A percentile compares a stretch with the other conserved stretches of the same genome.
Evolutionary conservation across 192 early-diverging fungal genomes (phyloP).

Genomic region (Gigaspora rosea): DNA sequence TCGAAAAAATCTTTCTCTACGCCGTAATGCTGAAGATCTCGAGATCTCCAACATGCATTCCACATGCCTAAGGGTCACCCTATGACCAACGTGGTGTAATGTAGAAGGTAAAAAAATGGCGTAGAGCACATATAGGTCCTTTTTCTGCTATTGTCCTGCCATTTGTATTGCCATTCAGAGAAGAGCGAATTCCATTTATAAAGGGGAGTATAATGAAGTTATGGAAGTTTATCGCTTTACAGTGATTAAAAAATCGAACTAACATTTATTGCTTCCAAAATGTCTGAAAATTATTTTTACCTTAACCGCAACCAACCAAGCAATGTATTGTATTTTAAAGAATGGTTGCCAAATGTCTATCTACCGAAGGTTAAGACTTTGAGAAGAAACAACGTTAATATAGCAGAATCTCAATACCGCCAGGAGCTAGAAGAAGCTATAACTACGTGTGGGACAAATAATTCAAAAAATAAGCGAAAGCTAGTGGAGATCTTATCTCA

Average conservation of each 20-base stretch:
- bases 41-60: too few species aligned
- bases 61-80: too few species aligned
- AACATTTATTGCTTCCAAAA: not conserved
- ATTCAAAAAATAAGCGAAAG: slow-evolving; percentile 12
- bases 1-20: too few species aligned
- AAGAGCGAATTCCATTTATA: too few species aligned
- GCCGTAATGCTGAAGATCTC: too few species aligned
- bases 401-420: slow-evolving; percentile 6
- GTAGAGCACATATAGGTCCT: too few species aligned
- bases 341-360: slow-evolving; percentile 5
- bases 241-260: not conserved
- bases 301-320: slow-evolving; percentile 5
- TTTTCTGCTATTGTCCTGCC: too few species aligned
- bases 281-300: slow-evolving; percentile 14
- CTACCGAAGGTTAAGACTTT: slow-evolving; percentile 4
- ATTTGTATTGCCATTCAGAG: too few species aligned
- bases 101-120: too few species aligned
- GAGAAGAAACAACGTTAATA: slow-evolving; percentile 8
- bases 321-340: slow-evolving; percentile 13
- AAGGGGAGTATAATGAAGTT: too few species aligned
- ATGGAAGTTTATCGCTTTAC: too few species aligned
- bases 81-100: too few species aligned
- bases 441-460: not conserved
- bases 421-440: slow-evolving; percentile 9
- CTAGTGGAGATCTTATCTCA: slow-evolving; percentile 2